Percentiles rank a stretch among this genome's conserved stretches.
These are phyloP conservation scores for Staphylotrichum tortipilum DNA, from an alignment of 495 filamentous ascomycete genomes.

Conservation along the genomic window DNA sequence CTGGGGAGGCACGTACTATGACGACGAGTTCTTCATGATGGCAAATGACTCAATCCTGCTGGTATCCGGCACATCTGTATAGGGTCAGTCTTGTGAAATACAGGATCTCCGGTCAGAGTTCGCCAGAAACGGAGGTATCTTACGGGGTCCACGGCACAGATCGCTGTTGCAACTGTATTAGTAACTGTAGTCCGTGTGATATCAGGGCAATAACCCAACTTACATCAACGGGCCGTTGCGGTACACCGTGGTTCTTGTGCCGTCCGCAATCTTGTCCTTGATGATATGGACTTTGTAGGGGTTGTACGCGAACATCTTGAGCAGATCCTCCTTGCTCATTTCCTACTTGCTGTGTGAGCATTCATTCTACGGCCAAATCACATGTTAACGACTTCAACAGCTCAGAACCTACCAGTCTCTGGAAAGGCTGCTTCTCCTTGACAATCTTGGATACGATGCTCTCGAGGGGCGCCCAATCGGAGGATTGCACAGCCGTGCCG, in stretches of 20 bases:
- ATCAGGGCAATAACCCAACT: neutral
- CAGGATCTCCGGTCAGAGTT: neutral
- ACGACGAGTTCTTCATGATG: slow-evolving; percentile 87
- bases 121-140: neutral
- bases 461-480: slow-evolving; percentile 76
- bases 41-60: slow-evolving; percentile 87
- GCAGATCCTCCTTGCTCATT: slow-evolving; percentile 78
- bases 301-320: slow-evolving; percentile 95
- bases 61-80: slow-evolving; percentile 70
- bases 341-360: slow-evolving; percentile 25
- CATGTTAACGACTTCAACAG: neutral
- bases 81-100: neutral
- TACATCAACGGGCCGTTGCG: slow-evolving; percentile 49
- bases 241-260: slow-evolving; percentile 88
- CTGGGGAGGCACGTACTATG: slow-evolving; percentile 42
- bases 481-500: slow-evolving; percentile 58
- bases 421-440: slow-evolving; percentile 94
- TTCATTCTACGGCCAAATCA: too few relatives aligned
- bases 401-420: slow-evolving; percentile 58
- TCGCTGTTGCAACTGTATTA: slow-evolving; percentile 17
- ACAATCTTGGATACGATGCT: slow-evolving; percentile 65
- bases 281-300: slow-evolving; percentile 83
- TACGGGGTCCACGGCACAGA: slow-evolving; percentile 49
- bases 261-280: slow-evolving; percentile 79
- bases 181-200: neutral